Base-by-base conservation (phyloP, 2,329 filamentous ascomycete species). In the Diaporthe citrichinensis region DNA sequence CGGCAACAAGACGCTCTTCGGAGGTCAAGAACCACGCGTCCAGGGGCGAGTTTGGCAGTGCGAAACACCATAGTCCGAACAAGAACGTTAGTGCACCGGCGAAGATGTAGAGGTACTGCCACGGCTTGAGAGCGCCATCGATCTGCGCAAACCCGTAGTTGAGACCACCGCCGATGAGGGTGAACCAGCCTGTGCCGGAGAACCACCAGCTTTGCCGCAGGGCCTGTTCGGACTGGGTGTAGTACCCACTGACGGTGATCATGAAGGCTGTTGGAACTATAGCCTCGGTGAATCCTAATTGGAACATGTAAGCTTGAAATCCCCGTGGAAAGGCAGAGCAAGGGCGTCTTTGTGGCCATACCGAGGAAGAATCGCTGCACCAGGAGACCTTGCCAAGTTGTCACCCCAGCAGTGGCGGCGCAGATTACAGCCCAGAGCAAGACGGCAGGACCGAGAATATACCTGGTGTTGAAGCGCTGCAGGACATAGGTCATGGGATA, bases 401-500 rank as follows among this genome's bases (percentile, higher is more conserved):
- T 91, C 1, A 94, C 92, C 0, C 90, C 90, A 0, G 93, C 93
- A 0, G 93, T 94, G 23, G 91, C 85, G 86, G 93, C 92, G 82
- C 93, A 94, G 4, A 93, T 86, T 9, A 88, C 82, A 0, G 92
- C 88, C 94, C 94, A 95, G 9, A 93, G 72, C 68, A 94, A 84
- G 2, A 94, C 91, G 2, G 92, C 85, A 17, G 80, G 85, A 17
- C 93, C 92, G 3, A 95, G 87, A 1, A 93, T 89, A 62, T 88
- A 87, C n/a, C 91, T 89, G 2, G 91, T 87, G 76, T 91, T 86
- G 84, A 94, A 94, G 28, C 90, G 89, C 82, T 95, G 94, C 1
- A 94, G 86, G 0, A 90, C 86, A 76, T 93, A 94, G 0, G 92
- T 92, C 89, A 95, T 91, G 2, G 93, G 94, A 77, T 94, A 95